Base-by-base conservation (phyloP, 2,329 filamentous ascomycete genomes). In the Diaporthe ampelina region DNA sequence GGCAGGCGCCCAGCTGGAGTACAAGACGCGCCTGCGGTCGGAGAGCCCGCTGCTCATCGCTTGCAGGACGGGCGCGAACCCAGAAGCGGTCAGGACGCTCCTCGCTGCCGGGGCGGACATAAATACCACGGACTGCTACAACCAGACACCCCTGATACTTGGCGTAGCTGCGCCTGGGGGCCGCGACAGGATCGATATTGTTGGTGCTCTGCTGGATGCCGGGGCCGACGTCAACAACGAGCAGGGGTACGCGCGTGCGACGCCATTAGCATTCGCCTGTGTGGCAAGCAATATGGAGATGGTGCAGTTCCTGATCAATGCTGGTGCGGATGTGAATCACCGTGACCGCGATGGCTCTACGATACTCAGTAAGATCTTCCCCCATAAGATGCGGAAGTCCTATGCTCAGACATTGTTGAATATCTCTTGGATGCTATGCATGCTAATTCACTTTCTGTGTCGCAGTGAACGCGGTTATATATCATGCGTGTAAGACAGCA, bases 291-390 rank as follows among this genome's bases (percentile, higher is more conserved):
- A 40, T 11, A 17, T 19, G 0, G 63, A 68, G n/a, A 68, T 68
- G 48, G 63, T 54, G 21, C 7, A 54, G 15, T 68, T 68, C 21
- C 29, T 68, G 63, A 54, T 68, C 32, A 7, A 2, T 4, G 45
- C 63, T 3, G 63, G 63, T 10, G 63, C 63, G 10, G 17, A 68
- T 54, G 9, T 68, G 37, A 10, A 8, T 7, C 63, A 54, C 17
- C 48, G 24, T 5, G 63, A 68, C 63, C 63, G 63, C 24, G 63
- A 68, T 19, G 63, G 63, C n/a, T 68, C 63, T 26, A 68, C 45
- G n/a, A 21, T 45, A 50, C 63, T 68, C 48, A 68, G 63, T 68
- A 68, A 68, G 24, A 43, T 43, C 15, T 13, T 43, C 17, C 6
- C 40, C 17, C 40, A 6, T 43, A 2, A 43, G 15, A 43, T 43